Evolutionary conservation across 495 filamentous ascomycete species (phyloP).

Genomic region (Entonaema liquescens): DNA sequence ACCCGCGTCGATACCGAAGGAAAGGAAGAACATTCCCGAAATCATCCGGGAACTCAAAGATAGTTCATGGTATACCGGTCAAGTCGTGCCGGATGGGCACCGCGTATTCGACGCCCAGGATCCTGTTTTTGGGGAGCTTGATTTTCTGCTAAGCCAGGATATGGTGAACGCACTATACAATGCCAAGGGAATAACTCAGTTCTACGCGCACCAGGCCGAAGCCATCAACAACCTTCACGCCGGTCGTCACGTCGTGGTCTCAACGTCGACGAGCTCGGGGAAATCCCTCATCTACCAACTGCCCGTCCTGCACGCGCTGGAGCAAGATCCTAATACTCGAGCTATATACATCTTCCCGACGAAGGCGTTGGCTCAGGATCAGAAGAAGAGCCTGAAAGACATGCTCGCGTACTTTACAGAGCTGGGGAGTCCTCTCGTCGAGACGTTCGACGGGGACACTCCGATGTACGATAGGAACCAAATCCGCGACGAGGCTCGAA

Average conservation of each 20-base stretch:
- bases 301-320: constrained; percentile 88
- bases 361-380: constrained; percentile 96
- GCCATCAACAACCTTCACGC: constrained; percentile 90
- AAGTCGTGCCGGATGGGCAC: constrained; percentile 95
- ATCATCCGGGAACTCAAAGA: constrained; percentile 86
- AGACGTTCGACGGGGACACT: constrained; percentile 97
- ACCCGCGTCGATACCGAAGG: constrained; percentile 78
- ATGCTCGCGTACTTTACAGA: constrained; percentile 80
- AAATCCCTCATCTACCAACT: constrained; percentile 98
- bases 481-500: constrained; percentile 87
- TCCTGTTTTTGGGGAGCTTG: constrained; percentile 82
- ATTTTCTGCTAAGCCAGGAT: constrained; percentile 87
- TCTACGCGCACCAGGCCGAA: constrained; percentile 96
- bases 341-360: constrained; percentile 99
- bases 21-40: constrained; percentile 81
- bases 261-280: constrained; percentile 94
- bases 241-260: constrained; percentile 87
- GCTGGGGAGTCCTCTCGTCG: constrained; percentile 78
- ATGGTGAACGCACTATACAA: constrained; percentile 96
- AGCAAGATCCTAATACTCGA: constrained; percentile 75
- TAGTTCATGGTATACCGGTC: constrained; percentile 85
- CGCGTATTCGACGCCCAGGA: constrained; percentile 89
- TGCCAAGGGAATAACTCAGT: constrained; percentile 78
- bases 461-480: constrained; percentile 77
- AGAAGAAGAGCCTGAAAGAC: constrained; percentile 86